A percentile compares a stretch with the other conserved stretches of the same genome.
Conservation (phyloP, 1,284 basidiomycete genomes). For the Apiotrichum montevideense region DNA sequence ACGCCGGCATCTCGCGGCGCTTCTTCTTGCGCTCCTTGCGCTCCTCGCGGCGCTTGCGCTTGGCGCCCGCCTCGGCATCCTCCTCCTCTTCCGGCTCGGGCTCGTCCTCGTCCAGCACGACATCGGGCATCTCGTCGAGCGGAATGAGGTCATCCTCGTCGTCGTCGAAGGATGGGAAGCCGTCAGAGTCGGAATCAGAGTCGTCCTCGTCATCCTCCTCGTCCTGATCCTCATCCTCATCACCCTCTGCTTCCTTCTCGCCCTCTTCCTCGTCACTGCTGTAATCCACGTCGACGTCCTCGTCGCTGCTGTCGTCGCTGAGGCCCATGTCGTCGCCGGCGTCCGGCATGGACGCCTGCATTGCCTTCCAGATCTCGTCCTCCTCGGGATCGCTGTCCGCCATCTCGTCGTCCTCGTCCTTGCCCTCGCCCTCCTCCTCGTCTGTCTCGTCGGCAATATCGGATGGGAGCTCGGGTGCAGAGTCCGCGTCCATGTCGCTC, state of each 20-base stretch:
- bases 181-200: conserved; percentile 16
- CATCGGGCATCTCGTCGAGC: conserved; percentile 45
- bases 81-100: conserved; percentile 42
- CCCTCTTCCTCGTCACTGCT: conserved; percentile 50
- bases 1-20: conserved; percentile 76
- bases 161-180: conserved; percentile 31
- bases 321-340: conserved; percentile 56
- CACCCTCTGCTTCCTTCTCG: conserved; percentile 34
- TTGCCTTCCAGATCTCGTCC: conserved; percentile 80
- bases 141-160: conserved; percentile 48
- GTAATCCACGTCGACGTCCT: conserved; percentile 55
- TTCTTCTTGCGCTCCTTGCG: conserved; percentile 54
- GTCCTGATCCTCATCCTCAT: conserved; percentile 32
- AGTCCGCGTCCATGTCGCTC: conserved; percentile 20
- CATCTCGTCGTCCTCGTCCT: conserved; percentile 32
- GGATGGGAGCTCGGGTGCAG: conserved; percentile 6
- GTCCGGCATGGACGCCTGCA: conserved; percentile 72
- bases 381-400: conserved; percentile 53
- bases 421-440: conserved; percentile 10
- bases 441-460: conserved; percentile 26
- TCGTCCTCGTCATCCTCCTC: conserved; percentile 23
- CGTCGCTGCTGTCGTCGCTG: conserved; percentile 54
- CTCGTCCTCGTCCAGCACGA: conserved; percentile 38
- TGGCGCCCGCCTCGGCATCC: conserved; percentile 50
- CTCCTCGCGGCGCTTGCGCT: conserved; percentile 52